Conservation (phyloP, 805 yeast species). For the Kockiozyma suomiensis region DNA sequence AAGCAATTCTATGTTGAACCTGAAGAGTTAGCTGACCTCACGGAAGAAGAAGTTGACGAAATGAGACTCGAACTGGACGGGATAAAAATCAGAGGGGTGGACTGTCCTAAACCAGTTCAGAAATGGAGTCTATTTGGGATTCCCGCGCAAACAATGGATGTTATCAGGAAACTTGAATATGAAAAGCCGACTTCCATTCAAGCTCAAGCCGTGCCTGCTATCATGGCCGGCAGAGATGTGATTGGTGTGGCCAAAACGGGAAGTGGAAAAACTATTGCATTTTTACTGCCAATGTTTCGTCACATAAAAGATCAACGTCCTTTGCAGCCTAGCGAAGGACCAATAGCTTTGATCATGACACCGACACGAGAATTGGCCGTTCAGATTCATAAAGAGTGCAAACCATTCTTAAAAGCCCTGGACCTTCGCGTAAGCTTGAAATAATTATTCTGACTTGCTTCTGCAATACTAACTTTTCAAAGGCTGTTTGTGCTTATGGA, state of each 20-base stretch:
- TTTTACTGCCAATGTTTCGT: slow-evolving; percentile 77
- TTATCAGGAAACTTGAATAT: slow-evolving; percentile 57
- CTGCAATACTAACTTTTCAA: background rate
- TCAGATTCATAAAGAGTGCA: slow-evolving; percentile 73
- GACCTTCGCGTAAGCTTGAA: slow-evolving; percentile 43
- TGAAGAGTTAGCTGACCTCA: slow-evolving; percentile 52
- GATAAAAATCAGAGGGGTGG: slow-evolving; percentile 63
- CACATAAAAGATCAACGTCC: slow-evolving; percentile 78
- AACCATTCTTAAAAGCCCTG: slow-evolving; percentile 56
- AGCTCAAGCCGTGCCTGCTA: slow-evolving; percentile 84
- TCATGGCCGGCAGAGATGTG: slow-evolving; percentile 86
- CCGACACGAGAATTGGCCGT: slow-evolving; percentile 93
- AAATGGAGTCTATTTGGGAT: slow-evolving; percentile 85
- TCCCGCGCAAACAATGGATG: slow-evolving; percentile 57
- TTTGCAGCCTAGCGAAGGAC: slow-evolving; percentile 58
- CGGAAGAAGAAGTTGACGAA: slow-evolving; percentile 58
- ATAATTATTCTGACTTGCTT: background rate
- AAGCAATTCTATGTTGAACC: slow-evolving; percentile 68
- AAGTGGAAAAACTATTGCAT: slow-evolving; percentile 92
- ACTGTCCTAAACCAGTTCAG: slow-evolving; percentile 64
- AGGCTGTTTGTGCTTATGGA: slow-evolving; percentile 82
- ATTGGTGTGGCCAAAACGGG: slow-evolving; percentile 97
- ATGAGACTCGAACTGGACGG: slow-evolving; percentile 60
- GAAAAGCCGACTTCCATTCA: slow-evolving; percentile 82
- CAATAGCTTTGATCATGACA: slow-evolving; percentile 75